phyloP scores from a whole-genome alignment of 2,329 filamentous ascomycete species.

The Colletotrichum liaoningense region DNA sequence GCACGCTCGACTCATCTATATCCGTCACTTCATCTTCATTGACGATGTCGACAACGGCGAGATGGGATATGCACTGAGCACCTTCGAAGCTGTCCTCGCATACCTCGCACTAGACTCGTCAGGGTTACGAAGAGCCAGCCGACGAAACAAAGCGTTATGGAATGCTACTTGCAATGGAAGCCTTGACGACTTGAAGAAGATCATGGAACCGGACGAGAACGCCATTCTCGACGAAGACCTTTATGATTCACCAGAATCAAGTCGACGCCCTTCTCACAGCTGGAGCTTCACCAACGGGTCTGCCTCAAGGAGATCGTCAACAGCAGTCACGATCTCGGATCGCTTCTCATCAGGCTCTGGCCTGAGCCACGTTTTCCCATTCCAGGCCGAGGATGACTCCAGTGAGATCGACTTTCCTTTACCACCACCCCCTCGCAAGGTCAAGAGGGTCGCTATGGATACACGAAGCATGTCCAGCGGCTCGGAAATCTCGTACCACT shows the following conservation, averaged over 20 bases:
- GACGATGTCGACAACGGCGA: constrained; percentile 98
- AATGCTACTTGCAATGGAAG: constrained; percentile 85
- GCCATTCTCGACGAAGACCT: constrained; percentile 58
- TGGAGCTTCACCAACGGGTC: constrained; percentile 61
- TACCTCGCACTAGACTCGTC: constrained; percentile 88
- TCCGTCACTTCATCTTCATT: constrained; percentile 97
- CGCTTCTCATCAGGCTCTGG: constrained; percentile 67
- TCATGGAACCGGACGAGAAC: constrained; percentile 78
- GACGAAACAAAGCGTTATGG: constrained; percentile 88
- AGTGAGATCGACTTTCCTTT: constrained; percentile 42
- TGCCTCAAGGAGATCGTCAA: constrained; percentile 55
- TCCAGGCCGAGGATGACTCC: constrained; percentile 63
- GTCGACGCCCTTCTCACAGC: constrained; percentile 57
- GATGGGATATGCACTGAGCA: constrained; percentile 95
- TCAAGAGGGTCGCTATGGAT: constrained; percentile 90
- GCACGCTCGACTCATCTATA: constrained; percentile 90
- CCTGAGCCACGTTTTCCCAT: constrained; percentile 91
- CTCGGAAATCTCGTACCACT: constrained; percentile 86
- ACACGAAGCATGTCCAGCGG: constrained; percentile 88
- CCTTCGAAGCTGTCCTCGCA: constrained; percentile 91
- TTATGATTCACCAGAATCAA: constrained; percentile 53
- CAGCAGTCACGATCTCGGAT: constrained; percentile 56
- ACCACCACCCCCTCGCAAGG: constrained; percentile 58
- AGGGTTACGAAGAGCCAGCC: constrained; percentile 84
- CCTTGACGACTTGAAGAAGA: constrained; percentile 77